Conservation (phyloP, 2,329 filamentous ascomycete species). For the Fusarium nanum region DNA sequence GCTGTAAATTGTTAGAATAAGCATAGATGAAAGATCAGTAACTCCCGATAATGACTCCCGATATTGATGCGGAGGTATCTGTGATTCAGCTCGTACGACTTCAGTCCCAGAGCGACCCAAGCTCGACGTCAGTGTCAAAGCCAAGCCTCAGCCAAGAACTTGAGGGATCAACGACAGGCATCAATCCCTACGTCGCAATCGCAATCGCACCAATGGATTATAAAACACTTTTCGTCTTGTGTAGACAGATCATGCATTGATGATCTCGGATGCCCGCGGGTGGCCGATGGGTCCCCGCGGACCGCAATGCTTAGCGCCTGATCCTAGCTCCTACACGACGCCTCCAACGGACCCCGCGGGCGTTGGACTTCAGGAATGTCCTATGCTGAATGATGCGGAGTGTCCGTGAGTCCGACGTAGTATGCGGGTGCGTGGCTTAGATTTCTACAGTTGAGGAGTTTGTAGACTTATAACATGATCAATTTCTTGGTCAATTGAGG, state of each 20-base stretch:
- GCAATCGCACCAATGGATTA: background rate
- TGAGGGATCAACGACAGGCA: background rate
- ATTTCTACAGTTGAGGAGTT: background rate
- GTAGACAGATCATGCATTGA: background rate
- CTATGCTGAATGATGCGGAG: background rate
- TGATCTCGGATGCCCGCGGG: constrained; percentile 9
- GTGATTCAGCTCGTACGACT: background rate
- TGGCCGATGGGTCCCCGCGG: background rate
- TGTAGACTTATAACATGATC: background rate
- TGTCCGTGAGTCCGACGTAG: background rate
- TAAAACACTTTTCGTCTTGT: background rate
- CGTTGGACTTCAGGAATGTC: background rate
- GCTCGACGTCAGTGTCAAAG: no score
- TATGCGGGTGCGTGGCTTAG: background rate
- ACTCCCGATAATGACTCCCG: background rate
- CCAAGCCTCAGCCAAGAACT: background rate
- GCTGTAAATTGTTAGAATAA: rapidly evolving
- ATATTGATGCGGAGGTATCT: rapidly evolving
- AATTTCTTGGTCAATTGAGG: background rate
- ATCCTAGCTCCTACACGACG: background rate
- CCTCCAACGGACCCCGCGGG: background rate
- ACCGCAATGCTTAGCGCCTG: background rate
- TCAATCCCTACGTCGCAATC: background rate
- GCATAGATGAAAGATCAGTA: background rate
- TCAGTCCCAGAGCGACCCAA: rapidly evolving